Evolutionary conservation across 2,329 filamentous ascomycete genomes (phyloP).

Genomic region (Paecilomyces variotii): DNA sequence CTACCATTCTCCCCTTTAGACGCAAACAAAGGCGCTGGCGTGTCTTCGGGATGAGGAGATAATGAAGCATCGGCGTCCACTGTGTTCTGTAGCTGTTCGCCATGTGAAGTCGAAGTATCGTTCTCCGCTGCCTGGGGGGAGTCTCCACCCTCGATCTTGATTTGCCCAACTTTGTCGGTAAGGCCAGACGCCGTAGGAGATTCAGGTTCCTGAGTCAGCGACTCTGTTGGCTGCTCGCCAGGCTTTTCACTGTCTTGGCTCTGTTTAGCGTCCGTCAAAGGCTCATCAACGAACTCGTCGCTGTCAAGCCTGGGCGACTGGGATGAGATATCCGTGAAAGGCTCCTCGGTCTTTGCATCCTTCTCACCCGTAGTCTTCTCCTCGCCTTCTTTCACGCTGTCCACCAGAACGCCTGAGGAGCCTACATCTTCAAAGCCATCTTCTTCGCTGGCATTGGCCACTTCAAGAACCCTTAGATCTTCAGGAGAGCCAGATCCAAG

Average conservation of each 20-base stretch:
- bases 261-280: slow-evolving; percentile 56
- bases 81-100: not conserved
- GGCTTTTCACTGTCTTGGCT: slow-evolving; percentile 6
- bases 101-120: slow-evolving; percentile 2
- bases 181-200: slow-evolving; percentile 48
- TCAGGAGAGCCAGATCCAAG: slow-evolving; percentile 48
- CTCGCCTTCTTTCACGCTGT: slow-evolving; percentile 63
- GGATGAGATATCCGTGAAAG: slow-evolving; percentile 10
- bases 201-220: slow-evolving; percentile 24
- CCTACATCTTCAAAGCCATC: slow-evolving; percentile 90
- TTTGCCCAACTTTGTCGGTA: slow-evolving; percentile 45
- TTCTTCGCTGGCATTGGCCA: slow-evolving; percentile 75
- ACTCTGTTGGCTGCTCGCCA: slow-evolving; percentile 14
- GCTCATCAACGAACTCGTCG: slow-evolving; percentile 71
- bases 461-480: slow-evolving; percentile 61
- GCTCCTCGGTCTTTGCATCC: slow-evolving; percentile 13
- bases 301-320: slow-evolving; percentile 49
- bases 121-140: slow-evolving; percentile 9
- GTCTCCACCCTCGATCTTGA: slow-evolving; percentile 52
- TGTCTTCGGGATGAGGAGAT: slow-evolving; percentile 57
- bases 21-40: slow-evolving; percentile 59
- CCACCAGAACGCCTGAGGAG: slow-evolving; percentile 60
- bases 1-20: slow-evolving; percentile 24
- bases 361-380: slow-evolving; percentile 38
- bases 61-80: slow-evolving; percentile 14